A percentile compares a stretch with the other conserved stretches of the same genome.
Evolutionary conservation across 495 filamentous ascomycete genomes (phyloP).

Genomic region (Aspergillus steynii): DNA sequence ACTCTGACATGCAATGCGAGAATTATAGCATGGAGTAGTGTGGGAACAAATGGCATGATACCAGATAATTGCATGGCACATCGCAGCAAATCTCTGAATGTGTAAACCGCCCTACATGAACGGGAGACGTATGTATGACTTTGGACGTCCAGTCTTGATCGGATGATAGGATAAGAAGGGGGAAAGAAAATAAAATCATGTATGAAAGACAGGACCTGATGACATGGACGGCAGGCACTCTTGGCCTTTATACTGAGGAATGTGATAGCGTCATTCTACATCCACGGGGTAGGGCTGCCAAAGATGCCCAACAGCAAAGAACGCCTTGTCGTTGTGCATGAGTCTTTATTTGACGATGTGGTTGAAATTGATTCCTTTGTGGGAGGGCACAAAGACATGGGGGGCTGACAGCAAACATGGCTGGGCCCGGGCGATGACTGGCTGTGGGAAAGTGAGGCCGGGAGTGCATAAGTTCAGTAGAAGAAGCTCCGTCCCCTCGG

Average conservation of each 20-base stretch:
- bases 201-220: too few species aligned
- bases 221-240: too few species aligned
- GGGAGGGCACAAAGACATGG: neutral
- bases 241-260: too few species aligned
- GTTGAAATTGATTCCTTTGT: neutral
- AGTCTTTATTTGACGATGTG: neutral
- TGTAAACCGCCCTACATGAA: neutral
- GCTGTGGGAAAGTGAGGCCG: too few species aligned
- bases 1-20: slow-evolving; percentile 22
- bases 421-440: too few species aligned
- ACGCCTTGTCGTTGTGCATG: neutral
- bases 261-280: neutral
- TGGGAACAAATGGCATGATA: slow-evolving; percentile 31
- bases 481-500: too few species aligned
- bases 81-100: slow-evolving; percentile 8
- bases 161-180: neutral
- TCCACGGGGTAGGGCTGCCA: neutral
- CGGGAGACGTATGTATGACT: neutral
- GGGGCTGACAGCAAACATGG: neutral
- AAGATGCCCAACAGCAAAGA: neutral
- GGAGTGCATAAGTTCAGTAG: too few species aligned
- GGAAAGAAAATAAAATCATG: too few species aligned
- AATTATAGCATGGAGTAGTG: slow-evolving; percentile 9
- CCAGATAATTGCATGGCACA: slow-evolving; percentile 37
- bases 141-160: neutral